Percentiles rank a stretch among this genome's conserved stretches.
These are phyloP conservation scores for Brachypodium distachyon DNA, from an alignment of 202 grass and related monocot genomes.

Conservation along the genomic window DNA sequence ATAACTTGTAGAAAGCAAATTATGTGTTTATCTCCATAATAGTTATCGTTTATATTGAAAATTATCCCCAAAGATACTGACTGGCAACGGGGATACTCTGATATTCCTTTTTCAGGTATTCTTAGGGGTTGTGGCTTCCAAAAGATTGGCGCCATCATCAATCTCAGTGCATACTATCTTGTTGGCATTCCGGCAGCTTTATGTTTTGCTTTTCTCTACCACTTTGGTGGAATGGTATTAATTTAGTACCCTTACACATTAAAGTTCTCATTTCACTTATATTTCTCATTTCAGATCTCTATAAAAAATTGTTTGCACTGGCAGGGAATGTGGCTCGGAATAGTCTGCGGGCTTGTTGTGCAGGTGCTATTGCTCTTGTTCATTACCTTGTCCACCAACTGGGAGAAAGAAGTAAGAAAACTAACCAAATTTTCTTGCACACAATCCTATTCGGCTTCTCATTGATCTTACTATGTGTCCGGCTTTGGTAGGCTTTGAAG, in stretches of 20 bases:
- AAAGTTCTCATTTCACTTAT: background rate
- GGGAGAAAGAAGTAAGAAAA: conserved; percentile 57
- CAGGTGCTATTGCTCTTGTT: conserved; percentile 25
- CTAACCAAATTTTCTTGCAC: background rate
- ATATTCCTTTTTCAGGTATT: conserved; percentile 34
- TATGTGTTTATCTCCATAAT: background rate
- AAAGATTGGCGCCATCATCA: conserved; percentile 78
- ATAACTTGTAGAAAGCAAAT: background rate
- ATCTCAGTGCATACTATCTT: conserved; percentile 72
- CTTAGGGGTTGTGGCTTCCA: conserved; percentile 74
- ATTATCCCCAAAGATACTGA: background rate
- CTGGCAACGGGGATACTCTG: background rate
- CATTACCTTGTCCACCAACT: conserved; percentile 48
- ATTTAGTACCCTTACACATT: background rate
- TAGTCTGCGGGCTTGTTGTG: conserved; percentile 45
- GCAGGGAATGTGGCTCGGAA: conserved; percentile 80
- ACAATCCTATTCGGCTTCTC: background rate
- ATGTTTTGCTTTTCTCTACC: conserved; percentile 49
- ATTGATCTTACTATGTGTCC: background rate
- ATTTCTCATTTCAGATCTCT: no score
- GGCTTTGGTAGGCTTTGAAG: conserved; percentile 35
- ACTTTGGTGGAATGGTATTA: conserved; percentile 69
- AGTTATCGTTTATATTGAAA: background rate
- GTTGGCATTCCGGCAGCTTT: conserved; percentile 34
- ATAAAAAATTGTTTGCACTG: background rate